A percentile compares a stretch with the other conserved stretches of the same genome.
Evolutionary conservation across 345 rosid species (phyloP).

Genomic region (Mercurialis annua): DNA sequence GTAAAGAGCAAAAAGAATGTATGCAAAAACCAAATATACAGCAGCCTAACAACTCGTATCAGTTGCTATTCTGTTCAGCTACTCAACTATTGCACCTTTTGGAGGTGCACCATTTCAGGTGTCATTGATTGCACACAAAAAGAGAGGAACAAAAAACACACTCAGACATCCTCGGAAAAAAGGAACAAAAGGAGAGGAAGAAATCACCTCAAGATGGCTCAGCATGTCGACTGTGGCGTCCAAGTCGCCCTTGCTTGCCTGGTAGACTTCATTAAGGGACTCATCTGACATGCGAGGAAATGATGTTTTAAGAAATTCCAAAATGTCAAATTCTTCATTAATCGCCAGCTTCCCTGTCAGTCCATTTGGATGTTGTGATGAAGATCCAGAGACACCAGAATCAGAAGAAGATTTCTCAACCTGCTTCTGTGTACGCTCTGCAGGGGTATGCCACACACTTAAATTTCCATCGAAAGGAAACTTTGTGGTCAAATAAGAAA

Average conservation of each 20-base stretch:
- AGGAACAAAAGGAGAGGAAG: neutral
- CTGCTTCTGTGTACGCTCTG: slow-evolving; percentile 29
- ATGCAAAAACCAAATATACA: neutral
- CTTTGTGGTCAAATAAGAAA: slow-evolving; percentile 14
- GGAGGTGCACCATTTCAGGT: neutral
- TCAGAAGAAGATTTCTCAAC: slow-evolving; percentile 26
- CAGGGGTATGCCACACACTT: slow-evolving; percentile 28
- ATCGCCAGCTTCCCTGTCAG: slow-evolving; percentile 38
- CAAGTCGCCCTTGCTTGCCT: slow-evolving; percentile 66
- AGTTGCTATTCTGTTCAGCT: neutral
- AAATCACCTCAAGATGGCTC: slow-evolving; percentile 71
- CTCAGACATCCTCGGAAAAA: neutral
- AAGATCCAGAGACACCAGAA: slow-evolving; percentile 35
- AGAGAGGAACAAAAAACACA: neutral
- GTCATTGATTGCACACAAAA: neutral
- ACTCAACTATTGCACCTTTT: neutral
- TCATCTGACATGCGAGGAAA: slow-evolving; percentile 69
- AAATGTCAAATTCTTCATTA: slow-evolving; percentile 64
- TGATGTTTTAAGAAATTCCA: slow-evolving; percentile 59
- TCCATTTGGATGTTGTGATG: slow-evolving; percentile 26
- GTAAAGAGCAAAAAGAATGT: neutral
- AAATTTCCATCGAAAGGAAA: slow-evolving; percentile 27
- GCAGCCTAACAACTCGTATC: too few relatives aligned
- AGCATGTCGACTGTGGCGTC: slow-evolving; percentile 87
- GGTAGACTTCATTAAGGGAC: slow-evolving; percentile 67